phyloP scores from a whole-genome alignment of 2,329 filamentous ascomycete species.

The Helicocarpus griseus region DNA sequence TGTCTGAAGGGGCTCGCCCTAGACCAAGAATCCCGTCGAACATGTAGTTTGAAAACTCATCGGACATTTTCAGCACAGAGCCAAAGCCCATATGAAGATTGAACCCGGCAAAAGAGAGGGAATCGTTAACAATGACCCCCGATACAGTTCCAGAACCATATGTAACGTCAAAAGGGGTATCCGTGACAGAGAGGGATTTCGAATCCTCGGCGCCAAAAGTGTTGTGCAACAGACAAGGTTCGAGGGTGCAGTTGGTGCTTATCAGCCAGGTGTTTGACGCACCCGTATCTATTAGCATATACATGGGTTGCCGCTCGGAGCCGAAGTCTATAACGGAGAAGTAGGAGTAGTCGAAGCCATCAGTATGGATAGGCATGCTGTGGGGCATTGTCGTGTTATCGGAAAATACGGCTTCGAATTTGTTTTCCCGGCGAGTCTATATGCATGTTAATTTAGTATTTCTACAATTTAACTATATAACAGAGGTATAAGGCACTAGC shows the following conservation, averaged over 20 bases:
- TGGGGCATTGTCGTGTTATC: constrained; percentile 32
- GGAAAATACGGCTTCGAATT: constrained; percentile 36
- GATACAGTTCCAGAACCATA: constrained; percentile 71
- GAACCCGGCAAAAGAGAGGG: constrained; percentile 54
- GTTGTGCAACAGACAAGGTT: constrained; percentile 60
- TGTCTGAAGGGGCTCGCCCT: constrained; percentile 50
- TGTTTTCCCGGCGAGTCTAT: constrained; percentile 37
- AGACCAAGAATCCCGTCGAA: constrained; percentile 84
- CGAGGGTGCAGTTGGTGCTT: constrained; percentile 55
- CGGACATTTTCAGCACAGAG: constrained; percentile 58
- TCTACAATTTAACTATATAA: neutral
- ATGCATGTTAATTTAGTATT: constrained; percentile 10
- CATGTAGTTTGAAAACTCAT: constrained; percentile 66
- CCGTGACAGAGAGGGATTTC: constrained; percentile 46
- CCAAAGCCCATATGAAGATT: constrained; percentile 55
- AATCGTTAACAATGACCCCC: constrained; percentile 58
- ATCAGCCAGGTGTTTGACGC: constrained; percentile 73
- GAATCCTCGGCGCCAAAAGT: constrained; percentile 60
- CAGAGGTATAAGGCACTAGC: constrained; percentile 8
- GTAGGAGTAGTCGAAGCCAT: constrained; percentile 47
- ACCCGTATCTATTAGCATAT: constrained; percentile 46
- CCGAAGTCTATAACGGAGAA: constrained; percentile 44
- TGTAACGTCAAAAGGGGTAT: constrained; percentile 51
- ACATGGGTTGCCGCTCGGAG: constrained; percentile 40
- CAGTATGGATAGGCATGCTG: constrained; percentile 43